These are phyloP conservation scores for Coprinopsis strossmayeri DNA, from an alignment of 768 basidiomycete species.

Conservation along the genomic window DNA sequence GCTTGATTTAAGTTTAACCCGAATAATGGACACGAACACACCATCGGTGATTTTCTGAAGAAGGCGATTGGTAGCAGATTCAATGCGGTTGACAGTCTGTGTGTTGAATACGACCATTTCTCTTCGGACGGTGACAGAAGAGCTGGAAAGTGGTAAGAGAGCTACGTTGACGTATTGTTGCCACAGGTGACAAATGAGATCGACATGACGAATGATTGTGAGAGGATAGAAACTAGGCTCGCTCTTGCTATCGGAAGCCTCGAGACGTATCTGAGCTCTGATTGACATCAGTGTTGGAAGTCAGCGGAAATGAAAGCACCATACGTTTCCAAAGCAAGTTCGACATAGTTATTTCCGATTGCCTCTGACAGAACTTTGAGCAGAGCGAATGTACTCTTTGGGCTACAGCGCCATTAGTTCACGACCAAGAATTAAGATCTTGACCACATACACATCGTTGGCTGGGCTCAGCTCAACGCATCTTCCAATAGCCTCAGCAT, in stretches of 20 bases:
- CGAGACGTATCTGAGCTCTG: conserved; percentile 68
- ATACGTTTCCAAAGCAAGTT: conserved; percentile 89
- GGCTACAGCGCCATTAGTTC: conserved; percentile 38
- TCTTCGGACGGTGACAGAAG: conserved; percentile 79
- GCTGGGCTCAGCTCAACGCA: conserved; percentile 83
- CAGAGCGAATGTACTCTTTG: conserved; percentile 83
- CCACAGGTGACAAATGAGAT: conserved; percentile 93
- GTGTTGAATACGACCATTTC: conserved; percentile 94
- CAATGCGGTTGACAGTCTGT: conserved; percentile 77
- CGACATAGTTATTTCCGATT: conserved; percentile 78
- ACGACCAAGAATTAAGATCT: not conserved
- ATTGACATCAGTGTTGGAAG: conserved; percentile 9
- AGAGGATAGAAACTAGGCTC: conserved; percentile 78
- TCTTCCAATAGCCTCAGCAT: conserved; percentile 93
- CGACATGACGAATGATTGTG: conserved; percentile 58
- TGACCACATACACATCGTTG: conserved; percentile 71
- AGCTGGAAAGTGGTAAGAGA: conserved; percentile 77
- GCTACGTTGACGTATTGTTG: conserved; percentile 93
- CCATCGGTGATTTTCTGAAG: conserved; percentile 80
- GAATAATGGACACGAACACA: conserved; percentile 22
- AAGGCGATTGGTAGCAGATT: conserved; percentile 73
- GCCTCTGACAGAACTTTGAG: conserved; percentile 83
- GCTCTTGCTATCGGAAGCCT: conserved; percentile 63
- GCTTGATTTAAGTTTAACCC: not conserved
- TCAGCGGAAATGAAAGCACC: conserved; percentile 17